Evolutionary conservation across 345 rosid genomes (phyloP), one percentile per base, ranked within the genome.

Genomic region (Citrus inodora): DNA sequence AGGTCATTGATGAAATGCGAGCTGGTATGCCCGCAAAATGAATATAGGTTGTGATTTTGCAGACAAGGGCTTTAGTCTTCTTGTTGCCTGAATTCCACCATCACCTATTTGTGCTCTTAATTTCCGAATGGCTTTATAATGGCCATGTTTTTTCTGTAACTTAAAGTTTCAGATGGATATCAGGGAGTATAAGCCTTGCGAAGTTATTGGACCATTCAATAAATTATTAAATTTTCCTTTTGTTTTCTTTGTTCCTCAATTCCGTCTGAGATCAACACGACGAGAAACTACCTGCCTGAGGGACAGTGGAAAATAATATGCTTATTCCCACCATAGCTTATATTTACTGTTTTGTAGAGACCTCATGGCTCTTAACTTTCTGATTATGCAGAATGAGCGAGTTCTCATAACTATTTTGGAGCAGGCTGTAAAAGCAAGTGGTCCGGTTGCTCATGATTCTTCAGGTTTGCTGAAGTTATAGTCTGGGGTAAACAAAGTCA

Each of bases 351-450:
- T 19, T 71, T 19, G 40, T 42, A 28, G 61, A 46, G 61, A 28
- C 38, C 63, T 73, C 30, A 61, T 59, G 21, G 48, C 10, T 30
- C 30, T 33, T 10, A 25, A 71, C 13, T 46, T 73, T 65, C 62
- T 38, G 68, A 65, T 56, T 22, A 25, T 74, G 85, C 76, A 80
- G 83, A 60, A 61, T 2, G 70, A 56, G 33, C 4, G 22, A 48
- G 55, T n/a, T 32, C 53, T 68, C 40, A 60, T 32, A 38, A 28
- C 10, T 28, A n/a, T 55, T 61, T 35, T 35, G 37, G 37, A 35
- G 37, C 37, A 35, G 37, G 37, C 37, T 35, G 21, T 42, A 51
- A 51, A 13, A 74, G 33, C 40, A 70, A 4, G 73, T 40, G 46
- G 37, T 28, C 42, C 22, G 25, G 73, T 56, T 53, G 63, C 65